A percentile compares a stretch with the other conserved stretches of the same genome.
phyloP scores from a whole-genome alignment of 192 early-diverging fungal genomes.

The Jimgerdemannia flammicorona region DNA sequence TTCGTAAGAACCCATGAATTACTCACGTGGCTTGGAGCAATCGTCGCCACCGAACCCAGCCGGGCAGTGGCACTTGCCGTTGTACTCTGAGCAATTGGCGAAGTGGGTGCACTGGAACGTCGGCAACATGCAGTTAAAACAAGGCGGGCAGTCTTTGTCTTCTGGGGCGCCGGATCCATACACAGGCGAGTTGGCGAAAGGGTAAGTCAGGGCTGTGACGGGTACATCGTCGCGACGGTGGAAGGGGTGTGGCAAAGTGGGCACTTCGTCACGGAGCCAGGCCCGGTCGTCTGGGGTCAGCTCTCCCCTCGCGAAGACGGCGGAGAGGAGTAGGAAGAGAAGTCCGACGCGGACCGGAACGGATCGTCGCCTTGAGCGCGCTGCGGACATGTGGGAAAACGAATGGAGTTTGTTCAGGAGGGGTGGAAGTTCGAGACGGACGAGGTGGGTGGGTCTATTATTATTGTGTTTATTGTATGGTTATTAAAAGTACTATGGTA shows the following conservation, averaged over 20 bases:
- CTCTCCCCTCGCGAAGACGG: too few relatives aligned
- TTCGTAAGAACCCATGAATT: not conserved
- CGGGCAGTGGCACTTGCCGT: conserved; percentile 73
- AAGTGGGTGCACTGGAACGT: conserved; percentile 71
- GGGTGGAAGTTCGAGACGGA: too few relatives aligned
- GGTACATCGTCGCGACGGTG: not conserved
- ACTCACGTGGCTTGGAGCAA: conserved; percentile 65
- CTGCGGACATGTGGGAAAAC: too few relatives aligned
- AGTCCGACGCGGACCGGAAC: too few relatives aligned
- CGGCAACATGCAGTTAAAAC: conserved; percentile 83
- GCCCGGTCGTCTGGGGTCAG: too few relatives aligned
- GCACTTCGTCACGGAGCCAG: not conserved
- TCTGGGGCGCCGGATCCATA: not conserved
- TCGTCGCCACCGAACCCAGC: conserved; percentile 79
- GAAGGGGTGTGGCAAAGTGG: not conserved
- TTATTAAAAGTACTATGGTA: too few relatives aligned
- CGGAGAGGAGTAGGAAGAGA: too few relatives aligned
- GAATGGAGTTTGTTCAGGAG: too few relatives aligned
- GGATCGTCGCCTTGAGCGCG: too few relatives aligned
- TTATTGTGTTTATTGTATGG: too few relatives aligned
- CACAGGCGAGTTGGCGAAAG: not conserved
- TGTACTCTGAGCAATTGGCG: conserved; percentile 67
- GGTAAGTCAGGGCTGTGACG: not conserved
- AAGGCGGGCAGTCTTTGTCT: conserved; percentile 62
- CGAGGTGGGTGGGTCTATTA: too few relatives aligned